Conservation (phyloP, 2,329 filamentous ascomycete genomes). For the Fusarium musae region DNA sequence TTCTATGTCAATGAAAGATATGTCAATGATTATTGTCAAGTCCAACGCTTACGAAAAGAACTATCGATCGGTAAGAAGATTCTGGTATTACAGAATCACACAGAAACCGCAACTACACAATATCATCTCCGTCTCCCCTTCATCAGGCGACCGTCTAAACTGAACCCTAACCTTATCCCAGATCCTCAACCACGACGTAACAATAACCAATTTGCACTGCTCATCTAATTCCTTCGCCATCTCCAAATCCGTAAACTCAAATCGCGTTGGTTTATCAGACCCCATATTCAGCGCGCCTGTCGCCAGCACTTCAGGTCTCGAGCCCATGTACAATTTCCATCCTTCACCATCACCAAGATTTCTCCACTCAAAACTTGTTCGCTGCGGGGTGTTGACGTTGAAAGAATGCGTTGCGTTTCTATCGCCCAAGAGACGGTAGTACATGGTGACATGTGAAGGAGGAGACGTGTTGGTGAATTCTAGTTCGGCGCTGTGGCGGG, state of each 20-base stretch:
- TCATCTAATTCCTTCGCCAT: background rate
- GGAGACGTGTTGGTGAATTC: background rate
- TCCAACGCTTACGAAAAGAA: fast-evolving
- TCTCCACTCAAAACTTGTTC: background rate
- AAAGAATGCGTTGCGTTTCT: background rate
- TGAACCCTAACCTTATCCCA: slow-evolving; percentile 8
- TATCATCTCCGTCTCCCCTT: background rate
- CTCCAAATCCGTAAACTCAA: background rate
- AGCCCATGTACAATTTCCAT: background rate
- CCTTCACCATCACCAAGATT: background rate
- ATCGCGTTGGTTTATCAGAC: background rate
- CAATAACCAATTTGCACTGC: background rate
- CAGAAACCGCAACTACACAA: background rate
- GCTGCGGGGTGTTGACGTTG: fast-evolving
- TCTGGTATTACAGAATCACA: background rate
- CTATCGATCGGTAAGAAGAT: fast-evolving
- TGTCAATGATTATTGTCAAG: background rate
- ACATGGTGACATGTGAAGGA: background rate
- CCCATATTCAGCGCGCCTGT: slow-evolving; percentile 2
- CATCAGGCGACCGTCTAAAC: background rate
- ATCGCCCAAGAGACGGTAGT: background rate
- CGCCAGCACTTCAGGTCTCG: background rate
- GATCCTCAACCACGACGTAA: slow-evolving; percentile 1
- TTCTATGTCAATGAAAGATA: too few species aligned
- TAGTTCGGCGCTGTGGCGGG: background rate